A percentile compares a stretch with the other conserved stretches of the same genome.
Conservation (phyloP, 352 stramenopile species). For the Elongisporangium undulatum region DNA sequence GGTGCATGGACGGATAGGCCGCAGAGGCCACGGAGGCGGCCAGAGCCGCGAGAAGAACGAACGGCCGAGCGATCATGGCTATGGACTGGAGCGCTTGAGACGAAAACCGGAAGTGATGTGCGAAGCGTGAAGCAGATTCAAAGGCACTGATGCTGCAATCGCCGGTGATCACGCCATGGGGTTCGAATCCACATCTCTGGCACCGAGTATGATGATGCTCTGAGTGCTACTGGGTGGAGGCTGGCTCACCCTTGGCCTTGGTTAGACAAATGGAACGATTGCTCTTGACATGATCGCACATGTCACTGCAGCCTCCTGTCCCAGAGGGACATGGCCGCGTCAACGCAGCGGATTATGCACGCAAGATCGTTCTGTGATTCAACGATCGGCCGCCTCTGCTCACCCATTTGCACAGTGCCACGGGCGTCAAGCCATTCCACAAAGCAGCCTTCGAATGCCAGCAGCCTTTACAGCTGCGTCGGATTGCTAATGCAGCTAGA, state of each 20-base stretch:
- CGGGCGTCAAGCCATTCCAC: no score
- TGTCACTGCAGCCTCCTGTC: background rate
- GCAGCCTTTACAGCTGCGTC: background rate
- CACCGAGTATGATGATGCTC: background rate
- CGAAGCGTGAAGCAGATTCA: background rate
- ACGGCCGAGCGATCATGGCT: background rate
- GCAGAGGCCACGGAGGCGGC: constrained; percentile 5
- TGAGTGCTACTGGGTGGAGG: background rate
- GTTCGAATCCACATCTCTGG: background rate
- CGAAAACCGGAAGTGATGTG: background rate
- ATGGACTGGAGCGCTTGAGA: background rate
- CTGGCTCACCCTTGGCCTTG: no score
- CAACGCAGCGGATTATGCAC: background rate
- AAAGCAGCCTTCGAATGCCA: no score
- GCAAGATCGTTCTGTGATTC: background rate
- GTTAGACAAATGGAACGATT: background rate
- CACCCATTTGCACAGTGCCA: background rate
- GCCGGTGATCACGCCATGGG: background rate
- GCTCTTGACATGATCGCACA: background rate
- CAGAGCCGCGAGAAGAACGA: background rate
- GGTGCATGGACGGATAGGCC: constrained; percentile 24
- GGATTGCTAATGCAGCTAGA: background rate
- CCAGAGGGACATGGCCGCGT: background rate
- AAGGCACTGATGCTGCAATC: background rate
- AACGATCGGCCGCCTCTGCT: background rate